Conservation (phyloP, 306 rosid genomes). For the Sicyos edulis region DNA sequence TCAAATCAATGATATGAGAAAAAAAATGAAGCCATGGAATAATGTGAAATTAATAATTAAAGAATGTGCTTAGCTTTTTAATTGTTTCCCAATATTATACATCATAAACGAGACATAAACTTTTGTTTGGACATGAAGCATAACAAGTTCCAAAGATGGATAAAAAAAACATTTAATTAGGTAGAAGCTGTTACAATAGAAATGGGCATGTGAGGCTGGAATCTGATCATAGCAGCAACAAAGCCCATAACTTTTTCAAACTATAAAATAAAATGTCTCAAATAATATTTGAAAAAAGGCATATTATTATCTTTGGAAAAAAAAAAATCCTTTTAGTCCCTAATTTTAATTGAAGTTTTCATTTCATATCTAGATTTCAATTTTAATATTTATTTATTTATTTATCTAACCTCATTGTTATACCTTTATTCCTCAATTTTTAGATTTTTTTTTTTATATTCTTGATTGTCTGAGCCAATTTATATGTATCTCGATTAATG, state of each 20-base stretch:
- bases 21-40: background rate
- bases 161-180: background rate
- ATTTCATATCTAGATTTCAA: no score
- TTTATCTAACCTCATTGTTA: no score
- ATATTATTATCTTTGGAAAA: background rate
- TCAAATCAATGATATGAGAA: no score
- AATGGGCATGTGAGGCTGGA: constrained; percentile 66
- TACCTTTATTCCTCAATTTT: no score
- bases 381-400: no score
- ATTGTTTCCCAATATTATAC: background rate
- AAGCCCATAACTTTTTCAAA: background rate
- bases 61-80: background rate
- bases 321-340: no score
- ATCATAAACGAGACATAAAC: background rate
- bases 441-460: no score
- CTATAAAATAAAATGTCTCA: background rate
- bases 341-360: no score
- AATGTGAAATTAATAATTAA: background rate
- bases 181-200: constrained; percentile 38
- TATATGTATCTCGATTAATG: no score
- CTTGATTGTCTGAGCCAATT: no score
- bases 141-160: constrained; percentile 15
- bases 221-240: constrained; percentile 33
- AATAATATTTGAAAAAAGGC: background rate
- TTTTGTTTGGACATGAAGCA: constrained; percentile 18